Evolutionary conservation across 2,329 filamentous ascomycete species (phyloP).

Genomic region (Pestalotiopsis sp.): DNA sequence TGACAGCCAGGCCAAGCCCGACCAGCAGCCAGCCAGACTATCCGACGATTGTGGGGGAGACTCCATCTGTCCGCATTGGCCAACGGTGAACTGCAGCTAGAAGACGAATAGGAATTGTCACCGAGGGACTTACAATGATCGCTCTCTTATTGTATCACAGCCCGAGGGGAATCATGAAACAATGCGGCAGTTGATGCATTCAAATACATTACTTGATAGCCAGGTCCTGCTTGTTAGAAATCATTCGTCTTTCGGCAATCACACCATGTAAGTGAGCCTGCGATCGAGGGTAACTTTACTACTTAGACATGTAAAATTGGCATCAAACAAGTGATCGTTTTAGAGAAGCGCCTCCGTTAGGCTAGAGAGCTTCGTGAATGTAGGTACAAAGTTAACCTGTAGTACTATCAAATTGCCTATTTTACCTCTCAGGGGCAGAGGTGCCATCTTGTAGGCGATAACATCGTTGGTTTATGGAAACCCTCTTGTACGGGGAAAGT

Average conservation of each 20-base stretch:
- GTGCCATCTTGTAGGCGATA: neutral
- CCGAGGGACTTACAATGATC: neutral
- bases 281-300: neutral
- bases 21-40: neutral
- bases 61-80: slow-evolving; percentile 5
- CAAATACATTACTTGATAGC: too few relatives aligned
- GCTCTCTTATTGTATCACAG: neutral
- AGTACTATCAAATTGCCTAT: too few relatives aligned
- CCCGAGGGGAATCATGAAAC: neutral
- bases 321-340: too few relatives aligned
- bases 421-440: neutral
- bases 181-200: neutral
- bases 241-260: neutral
- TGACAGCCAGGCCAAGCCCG: neutral
- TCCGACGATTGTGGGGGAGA: slow-evolving; percentile 6
- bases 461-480: neutral
- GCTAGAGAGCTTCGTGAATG: neutral
- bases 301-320: neutral
- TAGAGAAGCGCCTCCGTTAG: too few relatives aligned
- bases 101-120: slow-evolving; percentile 1
- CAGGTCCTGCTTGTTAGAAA: too few relatives aligned
- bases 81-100: slow-evolving; percentile 2
- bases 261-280: neutral
- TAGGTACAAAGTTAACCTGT: neutral
- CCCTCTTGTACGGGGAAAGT: neutral